These are phyloP conservation scores for Apiotrichum gamsii DNA, from an alignment of 1,284 basidiomycete genomes.

Conservation along the genomic window DNA sequence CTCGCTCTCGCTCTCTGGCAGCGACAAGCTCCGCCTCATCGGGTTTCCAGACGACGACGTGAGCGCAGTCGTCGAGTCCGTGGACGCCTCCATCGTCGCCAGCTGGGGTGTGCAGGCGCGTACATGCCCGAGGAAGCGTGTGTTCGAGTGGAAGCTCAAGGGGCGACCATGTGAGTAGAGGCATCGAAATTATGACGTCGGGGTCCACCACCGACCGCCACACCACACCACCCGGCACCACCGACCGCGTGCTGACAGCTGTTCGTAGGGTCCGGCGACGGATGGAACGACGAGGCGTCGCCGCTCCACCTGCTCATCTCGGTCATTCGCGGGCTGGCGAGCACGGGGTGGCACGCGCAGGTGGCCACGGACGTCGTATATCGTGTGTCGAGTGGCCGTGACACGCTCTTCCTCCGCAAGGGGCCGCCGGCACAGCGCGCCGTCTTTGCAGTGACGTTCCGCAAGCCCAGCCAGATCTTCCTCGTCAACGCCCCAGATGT, in stretches of 20 bases:
- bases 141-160: conserved; percentile 33
- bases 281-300: conserved; percentile 22
- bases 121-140: conserved; percentile 6
- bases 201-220: too few relatives aligned
- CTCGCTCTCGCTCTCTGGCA: conserved; percentile 1
- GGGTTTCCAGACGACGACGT: conserved; percentile 2
- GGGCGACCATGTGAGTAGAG: conserved; percentile 29
- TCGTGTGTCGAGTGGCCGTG: conserved; percentile 12
- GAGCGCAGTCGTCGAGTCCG: neutral
- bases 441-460: conserved; percentile 33
- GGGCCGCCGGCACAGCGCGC: conserved; percentile 23
- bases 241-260: neutral
- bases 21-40: conserved; percentile 1
- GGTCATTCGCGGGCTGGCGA: conserved; percentile 19
- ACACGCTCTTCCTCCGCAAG: conserved; percentile 30
- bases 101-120: conserved; percentile 1
- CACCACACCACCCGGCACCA: too few relatives aligned
- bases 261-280: conserved; percentile 28
- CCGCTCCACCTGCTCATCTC: conserved; percentile 27
- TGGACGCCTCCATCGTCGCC: neutral
- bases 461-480: conserved; percentile 23
- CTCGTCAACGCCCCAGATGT: conserved; percentile 34
- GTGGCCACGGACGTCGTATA: neutral
- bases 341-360: conserved; percentile 24
- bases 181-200: neutral